Percentiles rank a stretch among this genome's conserved stretches.
These are phyloP conservation scores for Cantharellus cinnabarinus DNA, from an alignment of 768 basidiomycete species.

Conservation along the genomic window DNA sequence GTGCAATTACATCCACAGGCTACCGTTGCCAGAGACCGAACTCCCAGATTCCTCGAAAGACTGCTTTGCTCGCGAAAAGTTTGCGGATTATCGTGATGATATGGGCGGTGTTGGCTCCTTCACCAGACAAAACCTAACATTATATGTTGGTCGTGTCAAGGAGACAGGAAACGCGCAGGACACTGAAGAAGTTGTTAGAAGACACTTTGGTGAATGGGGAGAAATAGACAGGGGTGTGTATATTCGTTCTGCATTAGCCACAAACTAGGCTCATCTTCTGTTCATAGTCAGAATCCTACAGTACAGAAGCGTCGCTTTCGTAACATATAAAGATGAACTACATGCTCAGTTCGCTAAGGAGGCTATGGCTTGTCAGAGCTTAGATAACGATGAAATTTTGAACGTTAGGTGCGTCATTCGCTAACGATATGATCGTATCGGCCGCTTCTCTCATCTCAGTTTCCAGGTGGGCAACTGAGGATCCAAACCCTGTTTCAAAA, in stretches of 20 bases:
- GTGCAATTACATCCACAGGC: constrained; percentile 84
- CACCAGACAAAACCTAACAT: constrained; percentile 77
- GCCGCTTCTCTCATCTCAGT: background rate
- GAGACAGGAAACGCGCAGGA: constrained; percentile 77
- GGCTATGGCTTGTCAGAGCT: constrained; percentile 93
- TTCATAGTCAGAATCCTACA: constrained; percentile 65
- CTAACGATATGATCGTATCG: background rate
- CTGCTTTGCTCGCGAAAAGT: constrained; percentile 93
- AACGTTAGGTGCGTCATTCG: constrained; percentile 48
- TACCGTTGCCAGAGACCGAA: constrained; percentile 48
- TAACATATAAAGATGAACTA: constrained; percentile 75
- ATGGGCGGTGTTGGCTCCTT: constrained; percentile 99
- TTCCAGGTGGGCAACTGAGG: constrained; percentile 80
- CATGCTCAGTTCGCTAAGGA: constrained; percentile 94
- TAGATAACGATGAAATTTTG: constrained; percentile 92
- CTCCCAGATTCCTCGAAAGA: constrained; percentile 88
- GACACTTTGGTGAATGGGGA: constrained; percentile 95
- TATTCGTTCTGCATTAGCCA: background rate
- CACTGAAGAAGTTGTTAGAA: constrained; percentile 73
- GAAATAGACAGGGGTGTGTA: constrained; percentile 64
- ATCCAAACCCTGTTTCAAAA: constrained; percentile 86
- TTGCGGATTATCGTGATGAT: constrained; percentile 91
- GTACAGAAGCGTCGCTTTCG: constrained; percentile 90
- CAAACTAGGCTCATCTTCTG: constrained; percentile 8
- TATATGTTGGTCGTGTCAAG: constrained; percentile 87